Percentiles rank a stretch among this genome's conserved stretches.
Evolutionary conservation across 2,329 filamentous ascomycete genomes (phyloP).

Genomic region (Xylaria sp.): DNA sequence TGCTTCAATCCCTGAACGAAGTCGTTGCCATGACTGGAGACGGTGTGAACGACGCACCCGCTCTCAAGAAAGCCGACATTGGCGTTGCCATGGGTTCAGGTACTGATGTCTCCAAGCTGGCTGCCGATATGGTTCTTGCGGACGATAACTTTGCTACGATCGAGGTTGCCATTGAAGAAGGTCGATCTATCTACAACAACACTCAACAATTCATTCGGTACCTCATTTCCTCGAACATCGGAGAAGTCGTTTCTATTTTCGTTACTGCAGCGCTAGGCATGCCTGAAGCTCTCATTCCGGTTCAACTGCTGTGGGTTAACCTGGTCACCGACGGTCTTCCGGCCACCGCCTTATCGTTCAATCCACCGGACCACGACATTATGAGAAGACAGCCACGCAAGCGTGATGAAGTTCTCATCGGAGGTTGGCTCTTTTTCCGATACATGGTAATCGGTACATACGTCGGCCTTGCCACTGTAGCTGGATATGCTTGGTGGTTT

Average conservation of each 20-base stretch:
- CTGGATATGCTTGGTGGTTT: conserved; percentile 99
- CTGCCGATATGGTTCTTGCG: conserved; percentile 96
- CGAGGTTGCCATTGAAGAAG: conserved; percentile 93
- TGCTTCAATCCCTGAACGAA: conserved; percentile 89
- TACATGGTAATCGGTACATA: conserved; percentile 97
- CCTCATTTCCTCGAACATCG: conserved; percentile 98
- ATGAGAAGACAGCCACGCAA: conserved; percentile 93
- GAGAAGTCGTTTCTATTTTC: conserved; percentile 98
- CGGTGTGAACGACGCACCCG: conserved; percentile 96
- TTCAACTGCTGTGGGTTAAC: conserved; percentile 98
- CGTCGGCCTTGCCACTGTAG: conserved; percentile 92
- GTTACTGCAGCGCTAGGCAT: conserved; percentile 94
- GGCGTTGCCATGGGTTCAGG: conserved; percentile 98
- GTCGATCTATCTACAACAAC: conserved; percentile 98
- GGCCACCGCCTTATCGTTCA: conserved; percentile 95
- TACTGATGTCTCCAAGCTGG: conserved; percentile 95
- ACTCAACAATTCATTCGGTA: conserved; percentile 99
- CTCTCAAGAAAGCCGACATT: conserved; percentile 98
- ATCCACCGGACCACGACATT: conserved; percentile 96
- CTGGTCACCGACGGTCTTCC: conserved; percentile 96
- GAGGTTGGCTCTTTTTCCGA: conserved; percentile 95
- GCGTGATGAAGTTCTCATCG: conserved; percentile 89
- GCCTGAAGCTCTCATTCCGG: conserved; percentile 95
- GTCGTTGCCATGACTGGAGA: conserved; percentile 99
- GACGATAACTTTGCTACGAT: conserved; percentile 99